phyloP scores from a whole-genome alignment of 1,139 yeast genomes.

The Saccharomyces hybrid region DNA sequence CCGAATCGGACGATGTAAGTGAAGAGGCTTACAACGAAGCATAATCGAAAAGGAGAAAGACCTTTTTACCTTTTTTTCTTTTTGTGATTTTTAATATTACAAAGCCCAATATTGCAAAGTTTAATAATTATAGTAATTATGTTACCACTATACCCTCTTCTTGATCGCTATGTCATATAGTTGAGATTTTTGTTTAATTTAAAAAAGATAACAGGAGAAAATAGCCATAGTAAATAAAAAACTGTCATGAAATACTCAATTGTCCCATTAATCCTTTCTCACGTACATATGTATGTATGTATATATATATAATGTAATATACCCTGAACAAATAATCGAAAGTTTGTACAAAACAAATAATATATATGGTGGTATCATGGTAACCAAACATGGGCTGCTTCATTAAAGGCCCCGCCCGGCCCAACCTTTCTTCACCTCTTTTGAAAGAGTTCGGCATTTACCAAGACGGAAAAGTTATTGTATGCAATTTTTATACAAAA shows the following conservation, averaged over 20 bases:
- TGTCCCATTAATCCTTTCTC: background rate
- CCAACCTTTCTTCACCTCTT: too few relatives aligned
- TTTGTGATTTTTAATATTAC: background rate
- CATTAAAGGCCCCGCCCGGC: background rate
- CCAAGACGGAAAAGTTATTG: too few relatives aligned
- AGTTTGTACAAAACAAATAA: background rate
- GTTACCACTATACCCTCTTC: background rate
- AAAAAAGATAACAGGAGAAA: background rate
- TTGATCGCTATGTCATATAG: background rate
- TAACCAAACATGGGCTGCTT: too few relatives aligned
- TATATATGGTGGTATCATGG: too few relatives aligned
- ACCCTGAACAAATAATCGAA: background rate
- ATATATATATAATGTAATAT: background rate
- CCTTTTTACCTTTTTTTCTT: background rate
- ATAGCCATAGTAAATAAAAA: background rate
- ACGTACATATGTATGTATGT: background rate
- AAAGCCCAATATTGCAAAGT: background rate
- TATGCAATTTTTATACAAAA: too few relatives aligned
- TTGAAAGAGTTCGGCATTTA: too few relatives aligned
- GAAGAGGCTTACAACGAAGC: slow-evolving; percentile 24
- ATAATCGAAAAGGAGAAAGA: background rate
- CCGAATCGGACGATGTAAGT: slow-evolving; percentile 31
- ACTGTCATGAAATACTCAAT: background rate
- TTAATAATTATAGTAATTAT: background rate
- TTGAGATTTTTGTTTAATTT: background rate